phyloP scores from a whole-genome alignment of 2,329 filamentous ascomycete species.

The Xylaria sp. region DNA sequence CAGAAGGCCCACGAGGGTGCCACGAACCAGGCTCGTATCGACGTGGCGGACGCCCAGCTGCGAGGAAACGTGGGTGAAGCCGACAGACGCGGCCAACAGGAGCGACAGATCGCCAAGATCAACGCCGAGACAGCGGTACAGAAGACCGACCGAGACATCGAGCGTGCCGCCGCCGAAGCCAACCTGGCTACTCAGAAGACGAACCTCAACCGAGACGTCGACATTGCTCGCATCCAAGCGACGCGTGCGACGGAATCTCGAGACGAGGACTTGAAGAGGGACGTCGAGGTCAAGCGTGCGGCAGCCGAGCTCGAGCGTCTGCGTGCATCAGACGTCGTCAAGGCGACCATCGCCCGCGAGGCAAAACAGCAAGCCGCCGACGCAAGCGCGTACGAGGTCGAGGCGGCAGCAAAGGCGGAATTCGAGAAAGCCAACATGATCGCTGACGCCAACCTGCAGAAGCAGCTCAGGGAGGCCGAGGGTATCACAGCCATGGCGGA shows the following conservation, averaged over 20 bases:
- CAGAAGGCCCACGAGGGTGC: slow-evolving; percentile 88
- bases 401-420: slow-evolving; percentile 67
- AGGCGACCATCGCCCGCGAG: slow-evolving; percentile 76
- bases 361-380: slow-evolving; percentile 75
- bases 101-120: slow-evolving; percentile 88
- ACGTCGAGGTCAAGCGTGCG: slow-evolving; percentile 81
- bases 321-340: slow-evolving; percentile 79
- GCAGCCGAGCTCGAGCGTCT: slow-evolving; percentile 83
- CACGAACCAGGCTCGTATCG: slow-evolving; percentile 77
- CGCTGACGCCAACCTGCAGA: slow-evolving; percentile 65
- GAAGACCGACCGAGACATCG: slow-evolving; percentile 84
- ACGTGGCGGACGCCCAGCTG: slow-evolving; percentile 72
- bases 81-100: slow-evolving; percentile 80
- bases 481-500: slow-evolving; percentile 81
- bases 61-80: slow-evolving; percentile 80
- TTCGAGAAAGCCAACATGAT: slow-evolving; percentile 59
- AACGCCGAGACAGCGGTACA: slow-evolving; percentile 79
- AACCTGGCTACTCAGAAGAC: slow-evolving; percentile 78
- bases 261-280: slow-evolving; percentile 82
- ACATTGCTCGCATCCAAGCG: slow-evolving; percentile 79
- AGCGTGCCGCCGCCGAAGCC: slow-evolving; percentile 82
- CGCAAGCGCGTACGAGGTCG: slow-evolving; percentile 70
- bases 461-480: slow-evolving; percentile 78
- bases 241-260: slow-evolving; percentile 76
- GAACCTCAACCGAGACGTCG: slow-evolving; percentile 76